Percentiles rank a stretch among this genome's conserved stretches.
Evolutionary conservation across 2,329 filamentous ascomycete genomes (phyloP).

Genomic region (Ilyonectria sp.): DNA sequence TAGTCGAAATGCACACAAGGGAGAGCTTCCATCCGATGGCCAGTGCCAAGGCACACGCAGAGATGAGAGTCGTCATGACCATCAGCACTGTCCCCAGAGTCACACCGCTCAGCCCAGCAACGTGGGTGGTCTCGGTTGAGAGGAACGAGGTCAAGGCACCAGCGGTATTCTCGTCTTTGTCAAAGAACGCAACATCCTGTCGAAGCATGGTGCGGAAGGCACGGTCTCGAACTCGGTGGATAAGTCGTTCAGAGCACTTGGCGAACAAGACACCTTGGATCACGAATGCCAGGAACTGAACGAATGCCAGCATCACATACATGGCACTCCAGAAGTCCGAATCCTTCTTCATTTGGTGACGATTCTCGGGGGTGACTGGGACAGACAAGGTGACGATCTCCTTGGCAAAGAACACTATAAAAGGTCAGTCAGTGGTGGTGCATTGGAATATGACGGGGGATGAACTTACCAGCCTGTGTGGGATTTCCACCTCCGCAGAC

Average conservation of each 20-base stretch:
- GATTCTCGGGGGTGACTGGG: slow-evolving; percentile 64
- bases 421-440: slow-evolving; percentile 18
- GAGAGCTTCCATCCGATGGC: slow-evolving; percentile 90
- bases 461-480: slow-evolving; percentile 56
- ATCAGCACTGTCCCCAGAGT: slow-evolving; percentile 90
- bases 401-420: slow-evolving; percentile 90
- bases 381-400: slow-evolving; percentile 80
- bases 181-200: slow-evolving; percentile 94
- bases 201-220: slow-evolving; percentile 91
- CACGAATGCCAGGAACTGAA: slow-evolving; percentile 78
- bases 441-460: neutral
- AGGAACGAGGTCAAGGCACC: slow-evolving; percentile 91
- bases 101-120: slow-evolving; percentile 88
- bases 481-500: slow-evolving; percentile 88
- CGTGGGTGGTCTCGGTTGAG: slow-evolving; percentile 89
- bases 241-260: slow-evolving; percentile 86
- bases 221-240: slow-evolving; percentile 85
- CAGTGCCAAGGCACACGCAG: slow-evolving; percentile 79
- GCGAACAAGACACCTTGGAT: slow-evolving; percentile 83
- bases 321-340: slow-evolving; percentile 91
- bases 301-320: slow-evolving; percentile 87
- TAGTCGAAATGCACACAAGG: slow-evolving; percentile 83
- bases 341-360: slow-evolving; percentile 73
- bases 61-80: slow-evolving; percentile 83
- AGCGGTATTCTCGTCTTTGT: slow-evolving; percentile 88